Evolutionary conservation across 371 early-diverging fungal species (phyloP), one percentile per base, ranked within the genome.

Genomic region (Dipsacomyces acuminosporus): DNA sequence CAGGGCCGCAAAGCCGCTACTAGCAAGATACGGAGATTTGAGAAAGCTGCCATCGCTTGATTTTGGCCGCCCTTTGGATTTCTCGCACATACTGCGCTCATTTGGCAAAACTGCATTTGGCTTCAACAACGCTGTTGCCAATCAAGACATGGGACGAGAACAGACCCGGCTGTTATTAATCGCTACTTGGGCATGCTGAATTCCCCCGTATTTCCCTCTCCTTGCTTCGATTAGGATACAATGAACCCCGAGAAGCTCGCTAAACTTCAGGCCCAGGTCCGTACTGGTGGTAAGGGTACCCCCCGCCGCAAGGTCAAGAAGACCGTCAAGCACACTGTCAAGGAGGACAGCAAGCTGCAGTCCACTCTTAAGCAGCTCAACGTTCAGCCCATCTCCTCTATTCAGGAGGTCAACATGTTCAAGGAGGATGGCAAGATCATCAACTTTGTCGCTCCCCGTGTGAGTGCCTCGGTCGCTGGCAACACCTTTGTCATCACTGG

Each of bases 391-490:
- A 81, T 96, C 61, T 72, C 80, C 61, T 83, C 80, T 61, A 88
- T 98, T 73, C 97, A 96, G 77, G 93, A 96, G 73, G 94, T 97
- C 80, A 98, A 96, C 90, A 93, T 98, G 92, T 97, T 97, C 86
- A 86, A 83, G 79, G 85, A 85, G 53, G 90, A 94, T 67, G 94
- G 94, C 66, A 85, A 87, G 75, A 89, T 97, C 67, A 76, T 95
- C 64, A 90, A 96, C 86, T 95, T 98, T 75, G 76, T 71, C 69
- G 77, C 79, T 51, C 96, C 98, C 61, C 90, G 88, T 76, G 90
- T 72, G 46, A 72, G 73, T 69, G 90, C 92, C 62, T 84, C 92
- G 61, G 67, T 87, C 72, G 77, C 81, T 42, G 76, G 89, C 80
- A 94, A 93, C 88, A 93, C 92, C 71, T 92, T 89, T 71, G 88